Conservation (phyloP, 345 rosid genomes). For the Brassica rapa region DNA sequence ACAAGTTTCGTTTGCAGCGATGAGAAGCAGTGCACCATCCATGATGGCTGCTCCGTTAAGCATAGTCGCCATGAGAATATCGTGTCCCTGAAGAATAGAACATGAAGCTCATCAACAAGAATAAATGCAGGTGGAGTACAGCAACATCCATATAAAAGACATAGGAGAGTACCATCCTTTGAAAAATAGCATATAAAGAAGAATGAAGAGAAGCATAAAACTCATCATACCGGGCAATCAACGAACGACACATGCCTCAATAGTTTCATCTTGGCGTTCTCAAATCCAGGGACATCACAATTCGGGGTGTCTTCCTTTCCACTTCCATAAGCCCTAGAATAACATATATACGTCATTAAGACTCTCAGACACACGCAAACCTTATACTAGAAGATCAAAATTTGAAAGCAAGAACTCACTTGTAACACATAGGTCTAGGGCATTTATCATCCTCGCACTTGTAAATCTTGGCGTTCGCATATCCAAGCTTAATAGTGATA, state of each 20-base stretch:
- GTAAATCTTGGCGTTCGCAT: constrained; percentile 97
- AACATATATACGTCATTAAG: not conserved
- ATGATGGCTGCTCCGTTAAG: constrained; percentile 99
- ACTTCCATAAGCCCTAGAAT: constrained; percentile 87
- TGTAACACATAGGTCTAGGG: constrained; percentile 92
- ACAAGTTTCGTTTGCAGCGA: constrained; percentile 96
- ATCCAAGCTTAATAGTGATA: constrained; percentile 97
- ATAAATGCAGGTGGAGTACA: too few species aligned
- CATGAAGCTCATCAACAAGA: not conserved
- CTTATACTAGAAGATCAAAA: not conserved
- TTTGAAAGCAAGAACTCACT: constrained; percentile 47
- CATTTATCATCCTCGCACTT: constrained; percentile 93
- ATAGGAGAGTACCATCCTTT: not conserved
- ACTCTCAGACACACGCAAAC: not conserved
- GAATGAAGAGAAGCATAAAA: not conserved
- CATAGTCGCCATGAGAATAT: constrained; percentile 99
- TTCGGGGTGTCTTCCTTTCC: constrained; percentile 90
- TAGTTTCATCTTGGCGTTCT: constrained; percentile 77
- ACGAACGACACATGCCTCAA: constrained; percentile 97
- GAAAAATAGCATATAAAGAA: not conserved
- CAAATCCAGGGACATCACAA: constrained; percentile 91
- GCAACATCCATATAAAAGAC: too few species aligned
- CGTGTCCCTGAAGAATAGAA: constrained; percentile 69
- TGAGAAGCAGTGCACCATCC: constrained; percentile 97
- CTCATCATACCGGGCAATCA: constrained; percentile 81